Conservation (phyloP, 371 early-diverging fungal genomes). For the Mucor plumbeus region DNA sequence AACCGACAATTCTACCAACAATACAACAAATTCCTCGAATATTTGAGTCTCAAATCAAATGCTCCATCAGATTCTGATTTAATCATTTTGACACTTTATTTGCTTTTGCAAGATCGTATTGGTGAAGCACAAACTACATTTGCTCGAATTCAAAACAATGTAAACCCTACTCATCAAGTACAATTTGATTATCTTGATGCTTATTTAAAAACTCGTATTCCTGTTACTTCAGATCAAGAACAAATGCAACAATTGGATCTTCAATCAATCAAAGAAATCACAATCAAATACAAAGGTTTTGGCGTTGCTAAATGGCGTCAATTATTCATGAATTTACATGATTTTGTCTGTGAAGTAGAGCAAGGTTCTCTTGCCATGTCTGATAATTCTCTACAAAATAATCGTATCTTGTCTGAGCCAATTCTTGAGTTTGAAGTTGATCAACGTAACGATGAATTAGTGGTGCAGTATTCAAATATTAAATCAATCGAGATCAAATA, state of each 20-base stretch:
- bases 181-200: slow-evolving; percentile 61
- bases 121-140: slow-evolving; percentile 50
- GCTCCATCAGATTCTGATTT: slow-evolving; percentile 38
- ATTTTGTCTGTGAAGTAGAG: slow-evolving; percentile 53
- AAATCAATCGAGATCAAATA: slow-evolving; percentile 49
- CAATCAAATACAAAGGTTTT: slow-evolving; percentile 46
- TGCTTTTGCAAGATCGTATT: slow-evolving; percentile 62
- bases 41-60: slow-evolving; percentile 39
- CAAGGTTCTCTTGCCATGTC: slow-evolving; percentile 12
- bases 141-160: slow-evolving; percentile 14
- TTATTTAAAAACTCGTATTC: slow-evolving; percentile 57
- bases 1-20: slow-evolving; percentile 51
- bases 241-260: slow-evolving; percentile 35
- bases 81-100: slow-evolving; percentile 46
- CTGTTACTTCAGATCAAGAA: slow-evolving; percentile 14
- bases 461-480: slow-evolving; percentile 43
- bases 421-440: slow-evolving; percentile 37
- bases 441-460: slow-evolving; percentile 17
- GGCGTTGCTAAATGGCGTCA: slow-evolving; percentile 54
- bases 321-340: slow-evolving; percentile 46
- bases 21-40: slow-evolving; percentile 49
- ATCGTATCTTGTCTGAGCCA: slow-evolving; percentile 29
- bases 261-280: slow-evolving; percentile 34
- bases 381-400: slow-evolving; percentile 4
- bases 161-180: slow-evolving; percentile 25